These are phyloP conservation scores for Acrodontium crateriforme DNA, from an alignment of 2,329 filamentous ascomycete genomes.

Conservation along the genomic window DNA sequence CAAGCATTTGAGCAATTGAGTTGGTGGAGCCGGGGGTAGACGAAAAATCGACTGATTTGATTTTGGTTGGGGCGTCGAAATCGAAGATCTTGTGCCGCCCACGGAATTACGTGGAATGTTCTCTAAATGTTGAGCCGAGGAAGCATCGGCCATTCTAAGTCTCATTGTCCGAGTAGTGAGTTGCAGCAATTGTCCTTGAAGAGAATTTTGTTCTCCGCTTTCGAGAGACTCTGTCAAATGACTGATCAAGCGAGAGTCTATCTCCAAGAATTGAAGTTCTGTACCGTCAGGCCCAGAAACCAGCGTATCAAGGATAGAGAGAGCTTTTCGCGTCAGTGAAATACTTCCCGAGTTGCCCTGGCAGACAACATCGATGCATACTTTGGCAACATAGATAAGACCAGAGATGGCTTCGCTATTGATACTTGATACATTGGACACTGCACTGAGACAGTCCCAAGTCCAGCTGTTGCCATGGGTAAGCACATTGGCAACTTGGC, in stretches of 20 bases:
- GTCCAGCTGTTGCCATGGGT: constrained; percentile 36
- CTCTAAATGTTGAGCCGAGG: no score
- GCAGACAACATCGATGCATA: constrained; percentile 11
- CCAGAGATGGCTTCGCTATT: constrained; percentile 6
- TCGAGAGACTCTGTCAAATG: constrained; percentile 11
- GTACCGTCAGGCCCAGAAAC: constrained; percentile 7
- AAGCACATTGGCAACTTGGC: constrained; percentile 59
- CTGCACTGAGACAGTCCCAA: constrained; percentile 12
- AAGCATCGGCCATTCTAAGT: no score
- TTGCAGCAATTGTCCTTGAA: constrained; percentile 50
- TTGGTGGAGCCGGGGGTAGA: no score
- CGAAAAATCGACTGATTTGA: no score
- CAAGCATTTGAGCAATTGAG: constrained; percentile 68
- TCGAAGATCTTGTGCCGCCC: no score
- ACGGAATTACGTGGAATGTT: no score
- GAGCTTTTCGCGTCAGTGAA: constrained; percentile 6
- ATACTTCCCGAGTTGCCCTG: constrained; percentile 3
- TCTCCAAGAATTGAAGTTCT: constrained; percentile 9
- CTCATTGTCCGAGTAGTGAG: constrained; percentile 63
- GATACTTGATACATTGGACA: background rate
- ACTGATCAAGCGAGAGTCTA: constrained; percentile 15
- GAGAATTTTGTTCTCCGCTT: constrained; percentile 4
- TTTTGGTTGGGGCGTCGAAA: no score
- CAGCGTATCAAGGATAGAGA: constrained; percentile 12
- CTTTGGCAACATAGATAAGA: constrained; percentile 10